These are phyloP conservation scores for Thymus quinquecostatus DNA, from an alignment of 257 asterid species.

Conservation along the genomic window DNA sequence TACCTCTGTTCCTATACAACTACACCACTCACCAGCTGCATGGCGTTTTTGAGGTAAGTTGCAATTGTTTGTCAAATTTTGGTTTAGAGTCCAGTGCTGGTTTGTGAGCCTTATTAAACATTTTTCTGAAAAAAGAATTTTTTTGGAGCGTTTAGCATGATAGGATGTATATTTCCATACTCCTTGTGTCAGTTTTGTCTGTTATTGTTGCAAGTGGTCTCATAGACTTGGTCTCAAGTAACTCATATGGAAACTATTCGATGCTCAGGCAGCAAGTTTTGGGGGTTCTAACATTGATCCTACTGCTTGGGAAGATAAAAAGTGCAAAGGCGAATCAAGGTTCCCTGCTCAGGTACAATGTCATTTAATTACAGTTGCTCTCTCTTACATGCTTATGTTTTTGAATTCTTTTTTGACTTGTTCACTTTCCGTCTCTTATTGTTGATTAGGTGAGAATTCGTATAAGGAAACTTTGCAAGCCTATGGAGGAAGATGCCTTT, in stretches of 20 bases:
- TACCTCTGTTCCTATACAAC: constrained; percentile 85
- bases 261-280: constrained; percentile 68
- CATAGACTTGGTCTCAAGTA: neutral
- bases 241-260: neutral
- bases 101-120: neutral
- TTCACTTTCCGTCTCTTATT: neutral
- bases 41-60: constrained; percentile 89
- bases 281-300: constrained; percentile 98
- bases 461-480: constrained; percentile 78
- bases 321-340: constrained; percentile 96
- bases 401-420: neutral
- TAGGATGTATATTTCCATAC: neutral
- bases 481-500: constrained; percentile 93
- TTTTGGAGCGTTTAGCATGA: neutral
- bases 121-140: neutral
- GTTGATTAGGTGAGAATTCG: constrained; percentile 68
- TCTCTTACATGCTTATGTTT: neutral
- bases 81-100: neutral
- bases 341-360: constrained; percentile 91
- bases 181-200: constrained; percentile 1
- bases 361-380: neutral
- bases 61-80: neutral
- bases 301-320: constrained; percentile 99
- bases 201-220: neutral
- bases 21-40: constrained; percentile 97